A percentile compares a stretch with the other conserved stretches of the same genome.
Evolutionary conservation across 805 yeast species (phyloP).

Genomic region (Candida schatavii): DNA sequence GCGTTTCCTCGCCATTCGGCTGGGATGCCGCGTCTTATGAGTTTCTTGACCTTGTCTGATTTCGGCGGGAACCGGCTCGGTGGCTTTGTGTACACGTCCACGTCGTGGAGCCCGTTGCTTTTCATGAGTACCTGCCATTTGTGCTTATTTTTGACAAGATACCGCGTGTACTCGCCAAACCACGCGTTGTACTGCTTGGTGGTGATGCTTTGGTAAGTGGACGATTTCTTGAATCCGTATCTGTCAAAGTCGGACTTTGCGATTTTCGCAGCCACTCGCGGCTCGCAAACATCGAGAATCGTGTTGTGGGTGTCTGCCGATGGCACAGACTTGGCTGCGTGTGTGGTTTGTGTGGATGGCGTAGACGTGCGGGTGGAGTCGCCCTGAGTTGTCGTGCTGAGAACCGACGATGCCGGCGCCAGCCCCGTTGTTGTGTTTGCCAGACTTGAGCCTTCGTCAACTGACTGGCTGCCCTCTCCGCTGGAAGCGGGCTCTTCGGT

Average conservation of each 20-base stretch:
- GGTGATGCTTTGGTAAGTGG: conserved; percentile 39
- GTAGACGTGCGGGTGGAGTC: conserved; percentile 2
- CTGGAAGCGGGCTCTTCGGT: background rate
- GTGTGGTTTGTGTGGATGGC: too few relatives aligned
- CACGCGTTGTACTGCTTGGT: conserved; percentile 64
- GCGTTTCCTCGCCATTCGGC: conserved; percentile 97
- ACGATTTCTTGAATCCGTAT: conserved; percentile 82
- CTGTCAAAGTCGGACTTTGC: conserved; percentile 50
- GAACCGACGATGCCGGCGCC: background rate
- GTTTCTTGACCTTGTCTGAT: conserved; percentile 74
- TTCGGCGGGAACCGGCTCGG: conserved; percentile 75
- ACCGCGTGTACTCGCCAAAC: conserved; percentile 68
- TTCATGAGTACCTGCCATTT: conserved; percentile 75
- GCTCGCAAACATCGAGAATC: background rate
- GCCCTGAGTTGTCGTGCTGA: background rate
- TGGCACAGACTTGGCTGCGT: too few relatives aligned
- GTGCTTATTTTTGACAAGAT: conserved; percentile 59
- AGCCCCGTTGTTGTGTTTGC: too few relatives aligned
- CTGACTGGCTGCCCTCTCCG: background rate
- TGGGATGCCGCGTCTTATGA: conserved; percentile 89
- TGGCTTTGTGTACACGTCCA: conserved; percentile 10
- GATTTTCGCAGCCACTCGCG: background rate
- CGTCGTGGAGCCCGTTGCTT: conserved; percentile 60
- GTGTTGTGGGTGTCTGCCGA: background rate
- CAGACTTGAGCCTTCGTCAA: too few relatives aligned